Percentiles rank a stretch among this genome's conserved stretches.
These are phyloP conservation scores for Tephrocybe sp. DNA, from an alignment of 768 basidiomycete genomes.

Conservation along the genomic window DNA sequence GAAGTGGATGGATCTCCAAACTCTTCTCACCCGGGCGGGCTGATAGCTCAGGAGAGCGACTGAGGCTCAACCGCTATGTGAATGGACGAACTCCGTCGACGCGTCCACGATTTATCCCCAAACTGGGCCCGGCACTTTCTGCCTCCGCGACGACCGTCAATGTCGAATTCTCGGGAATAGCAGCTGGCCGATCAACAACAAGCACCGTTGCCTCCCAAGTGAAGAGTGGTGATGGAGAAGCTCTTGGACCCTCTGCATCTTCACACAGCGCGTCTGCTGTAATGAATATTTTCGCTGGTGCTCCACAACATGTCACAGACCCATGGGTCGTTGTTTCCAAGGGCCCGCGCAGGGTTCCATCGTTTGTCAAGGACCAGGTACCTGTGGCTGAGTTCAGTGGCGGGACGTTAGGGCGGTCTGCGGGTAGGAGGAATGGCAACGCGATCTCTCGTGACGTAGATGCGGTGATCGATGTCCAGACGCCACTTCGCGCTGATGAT, in stretches of 20 bases:
- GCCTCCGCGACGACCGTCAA: conserved; percentile 93
- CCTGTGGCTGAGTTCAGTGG: background rate
- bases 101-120: conserved; percentile 59
- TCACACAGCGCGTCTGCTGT: conserved; percentile 34
- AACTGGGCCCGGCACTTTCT: conserved; percentile 80
- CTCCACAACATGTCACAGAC: conserved; percentile 56
- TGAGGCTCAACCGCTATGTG: conserved; percentile 21
- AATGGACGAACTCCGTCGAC: conserved; percentile 17
- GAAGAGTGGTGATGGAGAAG: conserved; percentile 5
- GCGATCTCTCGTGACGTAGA: conserved; percentile 70
- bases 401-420: conserved; percentile 16
- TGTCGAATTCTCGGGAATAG: conserved; percentile 88
- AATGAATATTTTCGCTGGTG: conserved; percentile 93
- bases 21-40: conserved; percentile 48
- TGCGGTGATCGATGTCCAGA: conserved; percentile 67
- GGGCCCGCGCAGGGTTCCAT: conserved; percentile 27
- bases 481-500: conserved; percentile 32
- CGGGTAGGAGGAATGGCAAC: conserved; percentile 18
- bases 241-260: conserved; percentile 3
- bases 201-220: conserved; percentile 32
- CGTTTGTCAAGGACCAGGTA: conserved; percentile 23
- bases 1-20: conserved; percentile 88
- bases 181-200: conserved; percentile 39
- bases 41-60: conserved; percentile 18
- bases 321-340: conserved; percentile 74